phyloP scores from a whole-genome alignment of 2,329 filamentous ascomycete species.

The Penicillium sp. region DNA sequence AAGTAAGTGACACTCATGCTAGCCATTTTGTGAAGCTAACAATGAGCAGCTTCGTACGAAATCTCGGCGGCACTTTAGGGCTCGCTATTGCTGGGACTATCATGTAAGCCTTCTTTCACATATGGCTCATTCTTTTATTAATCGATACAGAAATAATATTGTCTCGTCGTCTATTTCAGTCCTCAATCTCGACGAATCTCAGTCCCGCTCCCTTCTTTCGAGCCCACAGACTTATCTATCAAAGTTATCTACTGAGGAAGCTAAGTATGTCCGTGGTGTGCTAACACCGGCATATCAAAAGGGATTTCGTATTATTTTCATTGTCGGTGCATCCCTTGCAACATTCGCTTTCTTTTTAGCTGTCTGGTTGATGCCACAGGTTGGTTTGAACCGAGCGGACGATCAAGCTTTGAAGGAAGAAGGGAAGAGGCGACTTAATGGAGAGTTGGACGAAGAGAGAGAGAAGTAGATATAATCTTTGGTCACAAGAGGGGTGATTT shows the following conservation, averaged over 20 bases:
- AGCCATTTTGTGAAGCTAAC: not conserved
- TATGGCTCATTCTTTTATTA: not conserved
- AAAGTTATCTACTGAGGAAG: conserved; percentile 22
- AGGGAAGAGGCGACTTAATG: conserved; percentile 21
- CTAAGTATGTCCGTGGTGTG: conserved; percentile 26
- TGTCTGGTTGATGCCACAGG: conserved; percentile 39
- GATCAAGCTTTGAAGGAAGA: conserved; percentile 33
- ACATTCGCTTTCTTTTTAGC: conserved; percentile 36
- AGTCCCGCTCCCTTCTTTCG: conserved; percentile 29
- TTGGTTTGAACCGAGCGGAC: conserved; percentile 28
- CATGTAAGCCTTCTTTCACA: conserved; percentile 29
- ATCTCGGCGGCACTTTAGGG: conserved; percentile 43
- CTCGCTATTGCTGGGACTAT: conserved; percentile 43
- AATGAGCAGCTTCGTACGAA: conserved; percentile 39
- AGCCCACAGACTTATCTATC: conserved; percentile 32
- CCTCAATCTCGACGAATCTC: conserved; percentile 22
- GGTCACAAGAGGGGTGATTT: not conserved
- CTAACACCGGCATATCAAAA: conserved; percentile 38
- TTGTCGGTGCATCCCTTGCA: conserved; percentile 38
- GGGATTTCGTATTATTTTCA: conserved; percentile 43
- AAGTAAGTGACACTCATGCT: conserved; percentile 23
- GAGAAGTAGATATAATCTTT: not conserved
- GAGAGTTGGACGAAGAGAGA: conserved; percentile 18
- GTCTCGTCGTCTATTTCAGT: conserved; percentile 25
- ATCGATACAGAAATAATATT: conserved; percentile 29